Percentiles rank a stretch among this genome's conserved stretches.
These are phyloP conservation scores for Fusarium drepaniforme DNA, from an alignment of 2,329 filamentous ascomycete genomes.

Conservation along the genomic window DNA sequence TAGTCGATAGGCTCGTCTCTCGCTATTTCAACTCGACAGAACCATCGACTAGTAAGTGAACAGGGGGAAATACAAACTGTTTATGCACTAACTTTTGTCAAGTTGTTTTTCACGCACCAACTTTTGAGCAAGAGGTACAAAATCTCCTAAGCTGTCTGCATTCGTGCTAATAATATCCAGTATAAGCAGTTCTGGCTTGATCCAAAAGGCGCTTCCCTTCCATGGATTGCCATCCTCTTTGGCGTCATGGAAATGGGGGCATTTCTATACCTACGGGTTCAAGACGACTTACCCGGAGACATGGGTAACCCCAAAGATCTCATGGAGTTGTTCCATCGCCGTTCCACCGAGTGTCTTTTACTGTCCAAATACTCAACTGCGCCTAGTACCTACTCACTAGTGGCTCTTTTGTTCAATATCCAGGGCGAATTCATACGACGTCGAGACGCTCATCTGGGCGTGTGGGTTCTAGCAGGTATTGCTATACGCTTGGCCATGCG, in stretches of 20 bases:
- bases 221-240: constrained; percentile 33
- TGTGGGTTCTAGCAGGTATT: constrained; percentile 29
- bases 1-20: constrained; percentile 30
- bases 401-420: constrained; percentile 31
- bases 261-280: constrained; percentile 24
- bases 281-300: constrained; percentile 19
- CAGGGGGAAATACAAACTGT: accelerated
- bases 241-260: constrained; percentile 26
- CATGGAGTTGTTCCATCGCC: constrained; percentile 21
- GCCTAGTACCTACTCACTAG: not conserved
- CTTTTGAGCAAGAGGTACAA: constrained; percentile 34
- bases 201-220: not conserved
- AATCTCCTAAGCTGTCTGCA: accelerated
- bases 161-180: not conserved
- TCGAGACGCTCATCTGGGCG: constrained; percentile 26
- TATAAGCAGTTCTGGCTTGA: constrained; percentile 34
- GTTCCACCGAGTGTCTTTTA: constrained; percentile 32
- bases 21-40: constrained; percentile 32
- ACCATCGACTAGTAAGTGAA: constrained; percentile 21
- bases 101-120: constrained; percentile 32
- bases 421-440: constrained; percentile 26
- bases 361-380: constrained; percentile 29
- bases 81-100: not conserved
- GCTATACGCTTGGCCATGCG: constrained; percentile 31
- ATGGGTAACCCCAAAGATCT: constrained; percentile 20